Evolutionary conservation across 2,329 filamentous ascomycete species (phyloP), one percentile per base, ranked within the genome.

Genomic region (Talaromyces sp.): DNA sequence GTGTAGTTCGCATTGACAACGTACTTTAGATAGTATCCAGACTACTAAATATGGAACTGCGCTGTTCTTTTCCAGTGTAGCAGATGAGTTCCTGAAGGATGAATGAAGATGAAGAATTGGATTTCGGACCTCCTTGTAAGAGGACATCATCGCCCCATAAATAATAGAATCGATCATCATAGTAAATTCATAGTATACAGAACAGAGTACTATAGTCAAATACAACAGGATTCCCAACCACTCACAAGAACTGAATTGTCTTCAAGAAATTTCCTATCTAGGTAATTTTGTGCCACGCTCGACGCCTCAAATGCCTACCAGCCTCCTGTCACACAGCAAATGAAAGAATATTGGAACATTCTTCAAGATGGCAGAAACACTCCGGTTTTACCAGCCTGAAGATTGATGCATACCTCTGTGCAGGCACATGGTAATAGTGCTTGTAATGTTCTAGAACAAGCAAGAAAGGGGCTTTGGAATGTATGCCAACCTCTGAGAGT

Each of bases 101-200:
- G 11, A 33, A 31, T 22, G 35, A 61, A 4, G 33, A 39, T 25
- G 33, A 37, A 37, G 5, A 39, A 17, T 22, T 37, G 33, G 25
- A 39, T 13, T 25, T 25, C 27, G 22, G 10, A 37, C 3, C n/a
- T 41, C 19, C 37, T 56, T 45, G 27, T 10, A 17, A 56, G 25
- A n/a, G 52, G 52, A 57, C 10, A 39, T 43, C 11, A 47, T 66
- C 52, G 43, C 50, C 47, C 43, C 52, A 66, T 66, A 66, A 59
- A 66, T 66, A 66, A 25, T 66, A 52, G 50, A 66, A 66, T 62
- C 52, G 52, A 59, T 62, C 60, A 35, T 50, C 59, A n/a, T n/a
- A 19, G 13, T 17, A 35, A 7, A 11, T 15, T 19, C 11, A 25
- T 56, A 3, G 9, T 54, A 25, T 37, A 19, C 15, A 8, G 50